Base-by-base conservation (phyloP, 164 flowering plant genomes). In the Magnolia sinica region DNA sequence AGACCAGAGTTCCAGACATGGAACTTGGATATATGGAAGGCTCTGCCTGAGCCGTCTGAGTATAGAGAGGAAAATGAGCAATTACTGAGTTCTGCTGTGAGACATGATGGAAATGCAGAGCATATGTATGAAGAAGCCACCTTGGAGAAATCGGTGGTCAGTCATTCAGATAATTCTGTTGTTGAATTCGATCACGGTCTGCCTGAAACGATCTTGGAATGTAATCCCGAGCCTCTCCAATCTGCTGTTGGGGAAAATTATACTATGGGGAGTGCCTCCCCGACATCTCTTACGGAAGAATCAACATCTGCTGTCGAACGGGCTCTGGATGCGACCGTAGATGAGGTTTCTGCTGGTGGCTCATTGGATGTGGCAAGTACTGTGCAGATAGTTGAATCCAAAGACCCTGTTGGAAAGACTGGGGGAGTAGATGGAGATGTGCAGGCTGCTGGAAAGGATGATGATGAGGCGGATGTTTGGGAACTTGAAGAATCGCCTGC, bases 191-290 rank as follows among this genome's bases (percentile, higher is more conserved):
- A 84, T 51, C 24, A 80, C 70, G 79, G 80, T 79, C 83, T 89
- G 82, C 91, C 93, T 52, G 95, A 89, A 68, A 77, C 85, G 61
- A 84, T 86, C 68, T 58, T 86, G 80, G 91, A 89, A 79, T 82
- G 87, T 78, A 88, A 86, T 75, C 83, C 76, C 49, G 87, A 80
- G 74, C 79, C 78, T 64, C 76, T 31, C 19, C 73, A 77, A 72
- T 78, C 79, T 59, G 52, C 84, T 10, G 74, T 79, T 70, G 86
- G 82, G 72, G 90, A 87, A 70, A 86, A 75, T 80, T 8, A 22
- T 68, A 52, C 85, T 24, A 64, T 50, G 1, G 52, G 66, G 68
- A 49, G 20, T 22, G 8, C 67, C 22, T 70, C 86, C 52, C 20
- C 78, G 13, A 29, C 55, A 16, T 18, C 72, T 74, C 68, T 50